phyloP scores from a whole-genome alignment of 495 filamentous ascomycete species.

The Talaromyces proteolyticus region DNA sequence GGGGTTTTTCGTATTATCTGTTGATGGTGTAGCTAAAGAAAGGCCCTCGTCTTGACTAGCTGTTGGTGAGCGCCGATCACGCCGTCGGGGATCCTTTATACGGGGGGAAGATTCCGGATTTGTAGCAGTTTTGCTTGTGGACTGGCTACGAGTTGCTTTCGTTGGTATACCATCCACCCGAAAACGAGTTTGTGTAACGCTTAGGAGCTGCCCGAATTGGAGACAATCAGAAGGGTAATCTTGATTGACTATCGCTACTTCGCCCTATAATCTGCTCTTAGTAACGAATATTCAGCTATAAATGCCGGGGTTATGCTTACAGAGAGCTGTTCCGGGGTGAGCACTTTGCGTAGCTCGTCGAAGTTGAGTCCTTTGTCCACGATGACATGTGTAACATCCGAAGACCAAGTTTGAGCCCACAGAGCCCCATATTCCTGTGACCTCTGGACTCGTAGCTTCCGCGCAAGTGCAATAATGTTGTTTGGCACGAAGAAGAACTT shows the following conservation, averaged over 20 bases:
- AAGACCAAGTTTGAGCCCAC: slow-evolving; percentile 51
- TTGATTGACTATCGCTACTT: slow-evolving; percentile 64
- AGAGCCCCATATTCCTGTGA: slow-evolving; percentile 69
- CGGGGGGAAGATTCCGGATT: slow-evolving; percentile 12
- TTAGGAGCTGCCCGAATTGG: slow-evolving; percentile 49
- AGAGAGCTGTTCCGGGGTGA: slow-evolving; percentile 45
- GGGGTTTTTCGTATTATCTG: too few relatives aligned
- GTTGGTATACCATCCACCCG: slow-evolving; percentile 38
- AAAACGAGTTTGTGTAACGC: slow-evolving; percentile 54
- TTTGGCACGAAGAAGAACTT: slow-evolving; percentile 80
- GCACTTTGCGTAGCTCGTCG: slow-evolving; percentile 54
- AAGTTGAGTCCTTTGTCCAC: slow-evolving; percentile 67
- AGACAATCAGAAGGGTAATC: slow-evolving; percentile 77
- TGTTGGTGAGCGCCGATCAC: slow-evolving; percentile 11
- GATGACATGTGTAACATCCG: slow-evolving; percentile 65
- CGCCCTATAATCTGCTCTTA: slow-evolving; percentile 33
- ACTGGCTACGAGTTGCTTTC: not conserved
- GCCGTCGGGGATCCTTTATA: slow-evolving; percentile 21
- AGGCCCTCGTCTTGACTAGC: slow-evolving; percentile 8
- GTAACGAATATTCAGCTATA: slow-evolving; percentile 5
- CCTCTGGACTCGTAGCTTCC: slow-evolving; percentile 66
- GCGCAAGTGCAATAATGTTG: slow-evolving; percentile 58
- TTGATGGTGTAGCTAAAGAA: not conserved
- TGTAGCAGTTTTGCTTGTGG: slow-evolving; percentile 1
- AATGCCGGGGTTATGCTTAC: slow-evolving; percentile 25